Evolutionary conservation across 495 filamentous ascomycete species (phyloP).

Genomic region (Platismatia glauca): DNA sequence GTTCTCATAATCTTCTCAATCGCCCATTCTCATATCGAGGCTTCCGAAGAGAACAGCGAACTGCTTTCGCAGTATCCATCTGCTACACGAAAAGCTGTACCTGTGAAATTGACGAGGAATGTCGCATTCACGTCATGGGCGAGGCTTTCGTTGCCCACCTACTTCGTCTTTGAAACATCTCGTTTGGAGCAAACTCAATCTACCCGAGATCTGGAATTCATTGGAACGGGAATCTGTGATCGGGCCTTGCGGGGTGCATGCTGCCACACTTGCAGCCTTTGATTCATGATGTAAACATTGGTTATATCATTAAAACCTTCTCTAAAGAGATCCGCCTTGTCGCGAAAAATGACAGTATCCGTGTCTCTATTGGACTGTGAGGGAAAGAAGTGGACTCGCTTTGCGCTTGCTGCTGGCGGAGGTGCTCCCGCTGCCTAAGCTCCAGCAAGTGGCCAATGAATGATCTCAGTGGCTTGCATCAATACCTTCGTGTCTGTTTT

Average conservation of each 20-base stretch:
- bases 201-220: constrained; percentile 25
- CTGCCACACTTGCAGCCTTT: constrained; percentile 4
- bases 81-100: too few relatives aligned
- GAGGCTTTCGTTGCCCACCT: background rate
- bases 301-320: constrained; percentile 4
- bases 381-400: background rate
- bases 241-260: constrained; percentile 8
- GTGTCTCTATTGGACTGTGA: background rate
- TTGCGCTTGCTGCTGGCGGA: background rate
- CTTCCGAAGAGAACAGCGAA: background rate
- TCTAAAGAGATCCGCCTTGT: background rate
- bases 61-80: too few relatives aligned
- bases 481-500: background rate
- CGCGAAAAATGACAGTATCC: background rate
- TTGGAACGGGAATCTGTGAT: constrained; percentile 1
- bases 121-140: too few relatives aligned
- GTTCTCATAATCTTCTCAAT: background rate
- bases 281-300: constrained; percentile 20
- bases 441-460: background rate
- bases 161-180: background rate
- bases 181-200: constrained; percentile 19
- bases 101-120: background rate
- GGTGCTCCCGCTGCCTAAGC: background rate
- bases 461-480: constrained; percentile 4
- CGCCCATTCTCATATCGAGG: background rate